Percentiles rank a stretch among this genome's conserved stretches.
phyloP scores from a whole-genome alignment of 805 yeast species.

The Wickerhamia fluorescens region DNA sequence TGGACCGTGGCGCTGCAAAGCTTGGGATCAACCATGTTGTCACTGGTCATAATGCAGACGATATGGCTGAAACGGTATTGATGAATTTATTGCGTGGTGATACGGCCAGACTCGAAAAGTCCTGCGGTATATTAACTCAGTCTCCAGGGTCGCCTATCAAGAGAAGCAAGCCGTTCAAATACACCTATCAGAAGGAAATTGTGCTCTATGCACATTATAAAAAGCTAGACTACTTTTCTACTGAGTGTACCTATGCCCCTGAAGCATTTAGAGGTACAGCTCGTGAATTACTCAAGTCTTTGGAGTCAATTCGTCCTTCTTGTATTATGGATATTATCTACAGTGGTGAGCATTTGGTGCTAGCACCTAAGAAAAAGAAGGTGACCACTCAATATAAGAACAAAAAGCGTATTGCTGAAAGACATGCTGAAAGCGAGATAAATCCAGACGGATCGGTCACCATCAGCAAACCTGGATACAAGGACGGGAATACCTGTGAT shows the following conservation, averaged over 20 bases:
- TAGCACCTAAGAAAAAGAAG: conserved; percentile 50
- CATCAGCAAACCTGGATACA: conserved; percentile 28
- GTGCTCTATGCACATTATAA: conserved; percentile 96
- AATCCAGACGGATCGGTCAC: conserved; percentile 59
- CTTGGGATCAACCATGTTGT: conserved; percentile 84
- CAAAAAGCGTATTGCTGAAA: conserved; percentile 10
- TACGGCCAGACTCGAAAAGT: conserved; percentile 81
- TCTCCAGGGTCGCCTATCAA: conserved; percentile 83
- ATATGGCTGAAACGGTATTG: conserved; percentile 95
- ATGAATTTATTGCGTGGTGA: conserved; percentile 97
- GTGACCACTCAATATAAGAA: conserved; percentile 29
- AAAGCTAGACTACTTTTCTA: conserved; percentile 89
- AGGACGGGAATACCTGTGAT: conserved; percentile 72
- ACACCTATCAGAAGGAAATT: conserved; percentile 93
- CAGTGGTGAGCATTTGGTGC: conserved; percentile 80
- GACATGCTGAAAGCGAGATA: conserved; percentile 44
- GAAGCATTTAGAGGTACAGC: conserved; percentile 99
- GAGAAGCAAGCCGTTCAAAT: conserved; percentile 93
- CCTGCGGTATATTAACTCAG: conserved; percentile 78
- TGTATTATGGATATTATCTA: conserved; percentile 91
- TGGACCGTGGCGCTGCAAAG: conserved; percentile 91
- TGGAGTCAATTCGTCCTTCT: conserved; percentile 86
- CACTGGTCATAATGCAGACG: conserved; percentile 99
- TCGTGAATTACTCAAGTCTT: conserved; percentile 79
- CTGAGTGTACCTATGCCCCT: conserved; percentile 97